Evolutionary conservation across 1,139 yeast genomes (phyloP), one percentile per base, ranked within the genome.

Genomic region (Candida sanyaensis): DNA sequence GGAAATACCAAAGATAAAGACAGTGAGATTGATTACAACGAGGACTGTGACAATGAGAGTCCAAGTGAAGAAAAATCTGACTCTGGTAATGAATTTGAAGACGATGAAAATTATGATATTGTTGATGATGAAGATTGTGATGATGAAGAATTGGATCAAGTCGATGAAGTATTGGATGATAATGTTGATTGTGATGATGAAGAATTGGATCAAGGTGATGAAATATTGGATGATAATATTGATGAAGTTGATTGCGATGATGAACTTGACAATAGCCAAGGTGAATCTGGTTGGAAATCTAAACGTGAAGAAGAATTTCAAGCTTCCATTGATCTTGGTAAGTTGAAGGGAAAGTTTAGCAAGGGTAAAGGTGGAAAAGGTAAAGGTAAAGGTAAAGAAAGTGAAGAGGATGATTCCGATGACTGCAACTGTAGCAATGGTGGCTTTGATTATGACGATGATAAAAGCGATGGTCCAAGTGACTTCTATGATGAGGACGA

Each of bases 221-320:
- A 11, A 37, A 33, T n/a, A 17, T 24, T 8, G 43, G 32, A 17
- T 17, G 21, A 17, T 17, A 17, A 17, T 23, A 32, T 24, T 26
- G 12, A 30, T n/a, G 24, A 41, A 5, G n/a, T 32, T 21, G 44
- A 36, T n/a, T 32, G n/a, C 4, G 32, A 30, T 6, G 32, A 30
- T 23, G 32, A 41, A 30, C 21, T 17, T 17, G 21, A 17, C 21
- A 17, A 17, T 17, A 17, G 21, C 21, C 21, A 17, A 17, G 21
- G 21, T 17, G 30, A 41, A 17, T 45, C 43, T 28, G 32, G 34
- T 23, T 33, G 36, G n/a, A 43, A 38, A 24, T 26, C 24, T 10
- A 44, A 44, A 17, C 36, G 44, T 30, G 45, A 36, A 13, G 41
- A 41, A 9, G 48, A 29, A 32, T n/a, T 17, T 27, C 29, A 31